Evolutionary conservation across 257 asterid species (phyloP), one percentile per base, ranked within the genome.

Genomic region (Nicotiana knightiana): DNA sequence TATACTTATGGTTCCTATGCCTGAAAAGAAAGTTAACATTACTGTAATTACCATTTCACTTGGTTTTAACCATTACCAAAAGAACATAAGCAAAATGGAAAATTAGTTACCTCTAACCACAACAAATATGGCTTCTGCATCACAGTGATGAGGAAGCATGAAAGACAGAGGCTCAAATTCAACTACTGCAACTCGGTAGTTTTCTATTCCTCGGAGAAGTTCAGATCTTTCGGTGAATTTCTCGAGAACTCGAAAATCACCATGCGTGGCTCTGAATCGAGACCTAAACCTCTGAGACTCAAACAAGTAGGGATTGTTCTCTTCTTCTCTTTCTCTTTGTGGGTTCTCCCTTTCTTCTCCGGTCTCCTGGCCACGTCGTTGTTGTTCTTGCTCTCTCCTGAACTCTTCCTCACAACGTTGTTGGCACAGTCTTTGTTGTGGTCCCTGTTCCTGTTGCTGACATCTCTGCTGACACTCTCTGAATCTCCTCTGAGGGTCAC

Each of bases 111-210:
- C 80, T 75, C 82, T 43, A 67, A 82, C 76, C 1, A 88, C 89
- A 35, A 85, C 58, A 48, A 80, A 13, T 5, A 88, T 15, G 0
- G 82, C 35, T 48, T 90, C 93, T 61, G 87, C 85, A 55, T 90
- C 92, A 61, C 66, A 46, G 65, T 90, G 90, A 85, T 90, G 87
- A 77, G 93, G 92, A 57, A 88, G 58, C 43, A 87, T 28, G 7
- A 88, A 87, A 3, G 93, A 85, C 13, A 63, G 77, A 3, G 91
- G 90, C 61, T 88, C 83, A 1, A 89, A 88, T 67, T 88, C 90
- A 35, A 86, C 84, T 2, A 86, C 43, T 0, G 87, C 87, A 6
- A 90, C 51, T 1, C 92, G 86, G 37, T 76, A 87, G 4, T 86
- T 79, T 53, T 87, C 90, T 53, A 90, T 85, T 61, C 90, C 93